phyloP scores from a whole-genome alignment of 495 filamentous ascomycete genomes.

The Friedmanniomyces endolithicus region DNA sequence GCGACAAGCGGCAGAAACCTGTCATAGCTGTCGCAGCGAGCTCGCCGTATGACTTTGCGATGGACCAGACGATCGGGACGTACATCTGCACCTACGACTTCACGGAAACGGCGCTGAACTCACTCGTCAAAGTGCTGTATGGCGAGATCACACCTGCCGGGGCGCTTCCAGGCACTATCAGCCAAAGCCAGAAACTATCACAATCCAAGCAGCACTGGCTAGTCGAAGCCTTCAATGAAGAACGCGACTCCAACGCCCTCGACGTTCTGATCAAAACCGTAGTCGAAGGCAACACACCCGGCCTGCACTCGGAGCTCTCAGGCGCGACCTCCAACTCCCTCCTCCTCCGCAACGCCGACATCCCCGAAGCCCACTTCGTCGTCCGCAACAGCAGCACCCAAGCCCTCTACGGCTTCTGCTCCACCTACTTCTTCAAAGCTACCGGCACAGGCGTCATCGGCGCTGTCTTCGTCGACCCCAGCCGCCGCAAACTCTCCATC shows the following conservation, averaged over 20 bases:
- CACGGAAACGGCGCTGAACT: constrained; percentile 75
- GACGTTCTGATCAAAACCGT: constrained; percentile 54
- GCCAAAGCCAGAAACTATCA: constrained; percentile 67
- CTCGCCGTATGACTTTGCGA: constrained; percentile 90
- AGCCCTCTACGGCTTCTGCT: constrained; percentile 76
- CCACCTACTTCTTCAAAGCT: constrained; percentile 65
- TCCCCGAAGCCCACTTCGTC: constrained; percentile 75
- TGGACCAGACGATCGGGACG: constrained; percentile 67
- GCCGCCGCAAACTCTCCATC: constrained; percentile 71
- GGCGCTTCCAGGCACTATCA: constrained; percentile 63
- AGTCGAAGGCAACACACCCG: constrained; percentile 44
- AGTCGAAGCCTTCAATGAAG: constrained; percentile 69
- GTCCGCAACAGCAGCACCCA: constrained; percentile 84
- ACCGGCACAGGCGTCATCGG: constrained; percentile 64
- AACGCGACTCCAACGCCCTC: constrained; percentile 58
- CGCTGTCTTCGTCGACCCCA: constrained; percentile 70
- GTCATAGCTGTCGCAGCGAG: constrained; percentile 79
- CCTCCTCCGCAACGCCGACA: constrained; percentile 49
- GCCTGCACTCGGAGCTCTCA: constrained; percentile 46
- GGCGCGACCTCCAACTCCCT: constrained; percentile 65
- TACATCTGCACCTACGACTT: constrained; percentile 92
- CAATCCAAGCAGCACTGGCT: constrained; percentile 82
- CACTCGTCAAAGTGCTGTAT: constrained; percentile 67
- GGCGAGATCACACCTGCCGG: constrained; percentile 64
- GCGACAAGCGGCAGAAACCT: constrained; percentile 48